These are phyloP conservation scores for Fragaria ananassa DNA, from an alignment of 306 rosid species.

Conservation along the genomic window DNA sequence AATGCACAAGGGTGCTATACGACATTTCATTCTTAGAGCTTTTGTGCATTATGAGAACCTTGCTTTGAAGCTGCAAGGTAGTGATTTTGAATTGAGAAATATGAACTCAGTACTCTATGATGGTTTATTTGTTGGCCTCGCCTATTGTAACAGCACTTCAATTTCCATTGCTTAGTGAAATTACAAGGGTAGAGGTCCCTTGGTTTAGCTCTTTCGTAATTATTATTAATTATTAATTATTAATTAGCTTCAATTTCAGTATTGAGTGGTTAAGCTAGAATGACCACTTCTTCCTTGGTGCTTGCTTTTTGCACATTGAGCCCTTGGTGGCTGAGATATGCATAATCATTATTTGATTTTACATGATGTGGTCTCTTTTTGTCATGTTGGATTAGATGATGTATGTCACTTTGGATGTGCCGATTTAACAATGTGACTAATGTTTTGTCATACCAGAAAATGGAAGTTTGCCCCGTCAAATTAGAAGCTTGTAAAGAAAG, in stretches of 20 bases:
- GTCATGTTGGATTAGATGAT: too few relatives aligned
- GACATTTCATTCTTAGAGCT: slow-evolving; percentile 29
- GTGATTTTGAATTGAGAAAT: slow-evolving; percentile 6
- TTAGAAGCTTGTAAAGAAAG: too few relatives aligned
- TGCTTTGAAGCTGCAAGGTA: slow-evolving; percentile 7
- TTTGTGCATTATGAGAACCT: slow-evolving; percentile 25
- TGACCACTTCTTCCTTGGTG: neutral
- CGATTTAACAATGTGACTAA: too few relatives aligned
- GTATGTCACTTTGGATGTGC: too few relatives aligned
- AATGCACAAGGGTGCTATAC: slow-evolving; percentile 39
- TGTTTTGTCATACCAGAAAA: too few relatives aligned
- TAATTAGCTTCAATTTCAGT: neutral
- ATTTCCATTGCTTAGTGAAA: slow-evolving; percentile 15
- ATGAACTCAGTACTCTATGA: slow-evolving; percentile 4
- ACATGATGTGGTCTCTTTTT: too few relatives aligned
- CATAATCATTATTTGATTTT: too few relatives aligned
- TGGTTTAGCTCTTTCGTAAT: neutral
- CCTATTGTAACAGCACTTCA: slow-evolving; percentile 29
- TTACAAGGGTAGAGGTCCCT: neutral
- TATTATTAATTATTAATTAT: neutral
- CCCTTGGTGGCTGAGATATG: neutral
- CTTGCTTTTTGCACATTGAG: neutral
- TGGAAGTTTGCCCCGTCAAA: too few relatives aligned
- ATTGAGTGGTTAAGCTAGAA: neutral
- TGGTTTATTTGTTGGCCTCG: slow-evolving; percentile 14